Evolutionary conservation across 2,329 filamentous ascomycete genomes (phyloP), one percentile per base, ranked within the genome.

Genomic region (Tolypocladium pustulatum): DNA sequence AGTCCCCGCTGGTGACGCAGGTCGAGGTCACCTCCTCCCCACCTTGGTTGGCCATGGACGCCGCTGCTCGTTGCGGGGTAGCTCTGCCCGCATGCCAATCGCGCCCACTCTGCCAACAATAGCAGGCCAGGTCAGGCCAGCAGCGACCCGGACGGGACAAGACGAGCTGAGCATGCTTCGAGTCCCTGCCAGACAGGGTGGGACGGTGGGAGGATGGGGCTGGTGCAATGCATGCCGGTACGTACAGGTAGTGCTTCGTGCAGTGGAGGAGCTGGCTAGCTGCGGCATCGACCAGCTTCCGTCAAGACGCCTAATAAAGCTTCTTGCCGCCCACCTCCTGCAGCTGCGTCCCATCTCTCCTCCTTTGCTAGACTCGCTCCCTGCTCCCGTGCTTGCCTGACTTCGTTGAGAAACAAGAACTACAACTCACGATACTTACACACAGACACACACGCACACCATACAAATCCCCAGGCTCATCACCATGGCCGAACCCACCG

Each of bases 401-500:
- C 49, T 32, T 8, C 20, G 20, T 34, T 12, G 49, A 22, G 9
- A 52, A 5, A 36, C 12, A 7, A 36, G 20, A 6, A 8, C 38
- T 41, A n/a, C 20, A 41, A 7, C 38, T 38, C 37, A 17, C 37
- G n/a, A n/a, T n/a, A n/a, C n/a, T n/a, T 38, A 20, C 37, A 20
- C 36, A 38, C 37, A 17, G 37, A 17, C 37, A 20, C 15, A 34
- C 32, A 34, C 32, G 32, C 32, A 34, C 32, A 41, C 20, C 20
- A 20, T 41, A 6, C 38, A 41, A 13, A 20, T n/a, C 27, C 22
- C 54, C 17, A 40, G 22, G 10, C 10, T 15, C 54, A 34, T 36
- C 52, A 64, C 60, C 61, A 71, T 73, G 71, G 64, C 69, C 60
- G 68, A 70, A 53, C 61, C 62, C 56, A 61, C 61, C 40, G 64